phyloP scores from a whole-genome alignment of 768 basidiomycete genomes.

The Xerocomus brunneocitrinus region DNA sequence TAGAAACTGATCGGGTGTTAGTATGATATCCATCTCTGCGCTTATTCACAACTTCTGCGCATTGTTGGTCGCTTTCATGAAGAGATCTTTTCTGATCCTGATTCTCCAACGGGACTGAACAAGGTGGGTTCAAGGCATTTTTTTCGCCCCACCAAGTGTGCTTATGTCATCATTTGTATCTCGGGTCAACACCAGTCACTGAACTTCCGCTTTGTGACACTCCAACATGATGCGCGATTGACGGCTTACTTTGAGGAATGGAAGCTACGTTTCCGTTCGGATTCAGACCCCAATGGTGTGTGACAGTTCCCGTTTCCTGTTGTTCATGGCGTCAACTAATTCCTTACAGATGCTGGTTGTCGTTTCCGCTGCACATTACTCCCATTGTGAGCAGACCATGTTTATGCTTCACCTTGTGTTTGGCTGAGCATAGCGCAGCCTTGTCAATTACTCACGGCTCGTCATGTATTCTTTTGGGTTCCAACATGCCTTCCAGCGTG shows the following conservation, averaged over 20 bases:
- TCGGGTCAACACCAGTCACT: conserved; percentile 40
- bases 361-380: conserved; percentile 61
- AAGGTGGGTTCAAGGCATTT: conserved; percentile 39
- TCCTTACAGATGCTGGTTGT: conserved; percentile 47
- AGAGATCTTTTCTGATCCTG: conserved; percentile 68
- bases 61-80: conserved; percentile 75
- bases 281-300: conserved; percentile 56
- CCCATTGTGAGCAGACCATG: conserved; percentile 59
- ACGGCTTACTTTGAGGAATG: conserved; percentile 63
- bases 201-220: conserved; percentile 63
- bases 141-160: neutral
- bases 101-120: conserved; percentile 63
- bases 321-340: neutral
- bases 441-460: conserved; percentile 71
- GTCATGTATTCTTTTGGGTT: conserved; percentile 88
- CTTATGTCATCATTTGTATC: conserved; percentile 1
- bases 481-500: conserved; percentile 74
- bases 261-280: conserved; percentile 52
- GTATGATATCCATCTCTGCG: conserved; percentile 76
- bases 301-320: neutral
- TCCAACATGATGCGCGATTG: conserved; percentile 54
- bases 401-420: neutral
- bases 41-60: conserved; percentile 62
- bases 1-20: conserved; percentile 21
- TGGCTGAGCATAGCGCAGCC: conserved; percentile 37